Base-by-base conservation (phyloP, 768 basidiomycete genomes). In the Leccinum rimulosum region DNA sequence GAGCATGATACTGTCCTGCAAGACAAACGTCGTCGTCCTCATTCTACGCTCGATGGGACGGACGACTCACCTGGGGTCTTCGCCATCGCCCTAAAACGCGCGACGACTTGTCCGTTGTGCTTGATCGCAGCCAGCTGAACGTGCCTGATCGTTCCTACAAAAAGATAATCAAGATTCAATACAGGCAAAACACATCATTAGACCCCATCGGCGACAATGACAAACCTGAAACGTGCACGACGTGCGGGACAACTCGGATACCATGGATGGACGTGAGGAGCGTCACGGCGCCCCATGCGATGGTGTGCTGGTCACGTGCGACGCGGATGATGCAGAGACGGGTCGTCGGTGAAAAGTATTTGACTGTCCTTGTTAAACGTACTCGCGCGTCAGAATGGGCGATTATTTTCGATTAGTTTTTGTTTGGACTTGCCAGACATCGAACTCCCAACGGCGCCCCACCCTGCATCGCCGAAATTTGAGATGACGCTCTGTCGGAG, bases 251-350 rank as follows among this genome's bases (percentile, higher is more conserved):
- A 54, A 83, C 81, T 19, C 75, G 77, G 17, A 43, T 17, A 43
- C n/a, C n/a, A 4, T 43, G n/a, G n/a, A 43, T 43, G 40, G 40
- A 43, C 9, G 84, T 82, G 8, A 96, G 68, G n/a, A 95, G 74
- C 22, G 90, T 92, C n/a, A 93, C 67, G 0, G 86, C 89, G 0
- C 84, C 92, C 90, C 91, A 92, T 0, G 90, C 88, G 38, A 89
- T 82, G 4, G 80, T 82, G 67, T 92, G 85, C 57, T 91, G 89
- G 51, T 92, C 91, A 55, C 94, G 79, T 30, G 88, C 88, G 27
- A 94, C 90, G 48, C 93, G 88, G 49, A 95, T 82, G 67, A 96
- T 94, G 65, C 88, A 91, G 0, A 95, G 77, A 62, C 87, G 86
- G 4, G 93, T 96, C 12, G 81, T 81, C 0, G 92, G 89, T 0